Conservation (phyloP, 2,329 filamentous ascomycete genomes). For the Cryphonectria carpinicola region DNA sequence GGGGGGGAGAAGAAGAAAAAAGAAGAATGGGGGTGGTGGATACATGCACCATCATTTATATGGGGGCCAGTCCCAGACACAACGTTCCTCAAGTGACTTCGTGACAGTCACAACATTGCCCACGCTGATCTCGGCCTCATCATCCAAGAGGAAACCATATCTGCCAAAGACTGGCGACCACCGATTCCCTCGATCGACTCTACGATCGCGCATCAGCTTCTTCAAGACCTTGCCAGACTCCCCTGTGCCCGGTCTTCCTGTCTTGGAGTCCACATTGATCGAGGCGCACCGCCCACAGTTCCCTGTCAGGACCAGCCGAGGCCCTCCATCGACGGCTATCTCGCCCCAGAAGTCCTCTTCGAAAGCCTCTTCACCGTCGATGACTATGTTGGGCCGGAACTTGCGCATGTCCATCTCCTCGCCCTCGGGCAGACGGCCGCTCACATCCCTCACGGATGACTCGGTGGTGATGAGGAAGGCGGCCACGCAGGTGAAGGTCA, state of each 20-base stretch:
- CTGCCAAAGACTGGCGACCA: slow-evolving; percentile 74
- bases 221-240: slow-evolving; percentile 67
- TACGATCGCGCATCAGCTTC: slow-evolving; percentile 69
- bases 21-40: not conserved
- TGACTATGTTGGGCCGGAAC: slow-evolving; percentile 74
- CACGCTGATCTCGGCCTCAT: slow-evolving; percentile 48
- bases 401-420: slow-evolving; percentile 64
- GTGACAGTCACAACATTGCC: slow-evolving; percentile 61
- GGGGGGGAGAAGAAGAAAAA: not conserved
- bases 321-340: slow-evolving; percentile 47
- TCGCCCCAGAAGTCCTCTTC: slow-evolving; percentile 77
- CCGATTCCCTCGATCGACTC: slow-evolving; percentile 70
- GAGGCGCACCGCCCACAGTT: slow-evolving; percentile 73
- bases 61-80: slow-evolving; percentile 27
- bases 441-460: slow-evolving; percentile 71
- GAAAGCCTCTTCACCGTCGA: slow-evolving; percentile 63
- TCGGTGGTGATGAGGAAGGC: slow-evolving; percentile 75
- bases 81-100: slow-evolving; percentile 38
- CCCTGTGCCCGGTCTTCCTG: slow-evolving; percentile 60
- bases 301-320: slow-evolving; percentile 62
- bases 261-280: slow-evolving; percentile 72
- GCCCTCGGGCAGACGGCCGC: slow-evolving; percentile 54
- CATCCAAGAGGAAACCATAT: slow-evolving; percentile 63
- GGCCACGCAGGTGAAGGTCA: slow-evolving; percentile 76
- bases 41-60: slow-evolving; percentile 14